These are phyloP conservation scores for Beta lomatogona DNA, from an alignment of 179 eudicot genomes.

Conservation along the genomic window DNA sequence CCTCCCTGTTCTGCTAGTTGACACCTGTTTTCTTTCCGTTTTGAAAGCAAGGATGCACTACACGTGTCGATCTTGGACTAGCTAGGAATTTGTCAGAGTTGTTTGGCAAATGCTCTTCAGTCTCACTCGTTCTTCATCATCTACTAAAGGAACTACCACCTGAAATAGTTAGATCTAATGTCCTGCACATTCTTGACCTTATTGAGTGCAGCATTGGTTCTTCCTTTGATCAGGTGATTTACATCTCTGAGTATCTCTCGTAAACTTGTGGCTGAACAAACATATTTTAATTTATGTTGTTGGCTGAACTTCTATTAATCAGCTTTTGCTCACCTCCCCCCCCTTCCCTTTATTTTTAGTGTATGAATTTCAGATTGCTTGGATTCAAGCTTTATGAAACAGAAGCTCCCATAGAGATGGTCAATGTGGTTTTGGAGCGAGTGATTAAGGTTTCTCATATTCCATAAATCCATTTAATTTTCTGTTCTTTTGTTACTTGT, in stretches of 20 bases:
- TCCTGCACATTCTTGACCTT: conserved; percentile 54
- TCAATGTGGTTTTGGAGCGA: conserved; percentile 45
- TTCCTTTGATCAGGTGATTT: conserved; percentile 66
- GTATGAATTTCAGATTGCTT: conserved; percentile 69
- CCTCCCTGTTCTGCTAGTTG: not conserved
- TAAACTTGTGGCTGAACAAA: not conserved
- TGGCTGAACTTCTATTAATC: conserved; percentile 14
- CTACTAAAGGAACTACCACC: conserved; percentile 68
- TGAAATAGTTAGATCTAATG: conserved; percentile 47
- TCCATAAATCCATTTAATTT: conserved; percentile 14
- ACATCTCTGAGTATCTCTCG: not conserved
- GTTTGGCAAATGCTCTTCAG: conserved; percentile 36
- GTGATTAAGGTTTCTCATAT: conserved; percentile 50
- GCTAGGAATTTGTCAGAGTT: conserved; percentile 37
- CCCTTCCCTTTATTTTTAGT: conserved; percentile 39
- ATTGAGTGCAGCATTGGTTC: conserved; percentile 50
- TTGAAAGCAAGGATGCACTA: conserved; percentile 38
- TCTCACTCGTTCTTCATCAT: conserved; percentile 66
- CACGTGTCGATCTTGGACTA: conserved; percentile 48
- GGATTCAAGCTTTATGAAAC: conserved; percentile 73
- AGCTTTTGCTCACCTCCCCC: conserved; percentile 6
- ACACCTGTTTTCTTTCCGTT: conserved; percentile 8
- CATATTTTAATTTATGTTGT: not conserved
- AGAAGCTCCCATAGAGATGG: conserved; percentile 36
- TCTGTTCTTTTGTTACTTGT: not conserved